Evolutionary conservation across 805 yeast genomes (phyloP).

Genomic region (Candida easanensis): DNA sequence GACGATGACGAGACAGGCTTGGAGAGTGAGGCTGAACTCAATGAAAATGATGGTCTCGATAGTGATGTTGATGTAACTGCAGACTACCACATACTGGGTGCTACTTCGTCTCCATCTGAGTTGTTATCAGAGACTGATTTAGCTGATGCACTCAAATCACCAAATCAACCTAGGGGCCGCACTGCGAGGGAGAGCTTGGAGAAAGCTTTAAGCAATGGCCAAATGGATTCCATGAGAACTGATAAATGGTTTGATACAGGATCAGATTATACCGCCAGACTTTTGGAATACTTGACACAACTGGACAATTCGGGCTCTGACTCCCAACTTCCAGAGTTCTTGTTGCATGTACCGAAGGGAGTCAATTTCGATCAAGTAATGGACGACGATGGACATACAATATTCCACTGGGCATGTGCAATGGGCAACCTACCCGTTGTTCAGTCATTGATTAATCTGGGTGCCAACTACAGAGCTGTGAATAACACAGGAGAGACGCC

Average conservation of each 20-base stretch:
- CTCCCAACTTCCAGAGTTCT: slow-evolving; percentile 55
- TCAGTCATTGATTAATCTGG: slow-evolving; percentile 69
- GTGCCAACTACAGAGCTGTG: slow-evolving; percentile 61
- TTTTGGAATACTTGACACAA: slow-evolving; percentile 52
- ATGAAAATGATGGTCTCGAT: slow-evolving; percentile 23
- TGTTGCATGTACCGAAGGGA: slow-evolving; percentile 59
- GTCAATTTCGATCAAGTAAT: slow-evolving; percentile 74
- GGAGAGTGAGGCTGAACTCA: slow-evolving; percentile 19
- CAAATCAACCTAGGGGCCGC: slow-evolving; percentile 18
- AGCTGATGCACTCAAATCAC: slow-evolving; percentile 39
- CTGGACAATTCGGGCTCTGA: slow-evolving; percentile 49
- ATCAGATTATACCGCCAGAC: slow-evolving; percentile 42
- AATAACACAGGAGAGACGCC: slow-evolving; percentile 85
- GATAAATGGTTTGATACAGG: slow-evolving; percentile 31
- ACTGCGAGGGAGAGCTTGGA: slow-evolving; percentile 27
- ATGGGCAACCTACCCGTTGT: slow-evolving; percentile 83
- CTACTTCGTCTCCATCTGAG: slow-evolving; percentile 50
- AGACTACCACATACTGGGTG: slow-evolving; percentile 9
- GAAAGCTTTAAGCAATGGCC: slow-evolving; percentile 17
- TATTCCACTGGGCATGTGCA: slow-evolving; percentile 97
- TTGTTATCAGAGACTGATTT: slow-evolving; percentile 52
- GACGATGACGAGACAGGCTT: slow-evolving; percentile 7
- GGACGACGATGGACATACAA: slow-evolving; percentile 92
- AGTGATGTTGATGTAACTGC: slow-evolving; percentile 23
- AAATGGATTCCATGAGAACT: slow-evolving; percentile 14